These are phyloP conservation scores for Monilinia fructicola DNA, from an alignment of 2,329 filamentous ascomycete species.

Conservation along the genomic window DNA sequence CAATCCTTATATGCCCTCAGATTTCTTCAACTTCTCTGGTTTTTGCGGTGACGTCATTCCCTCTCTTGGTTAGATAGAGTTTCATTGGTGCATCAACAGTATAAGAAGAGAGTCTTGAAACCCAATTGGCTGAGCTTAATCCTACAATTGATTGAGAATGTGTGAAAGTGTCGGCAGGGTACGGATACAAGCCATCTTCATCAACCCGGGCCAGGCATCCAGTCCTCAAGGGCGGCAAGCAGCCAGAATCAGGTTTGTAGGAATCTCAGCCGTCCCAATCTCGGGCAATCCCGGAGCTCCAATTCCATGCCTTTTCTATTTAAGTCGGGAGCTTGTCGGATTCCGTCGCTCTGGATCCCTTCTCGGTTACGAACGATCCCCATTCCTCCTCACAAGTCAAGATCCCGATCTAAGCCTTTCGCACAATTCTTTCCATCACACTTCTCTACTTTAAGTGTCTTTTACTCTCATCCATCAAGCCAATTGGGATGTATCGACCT, in stretches of 20 bases:
- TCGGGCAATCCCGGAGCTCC: not conserved
- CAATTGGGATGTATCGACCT: not conserved
- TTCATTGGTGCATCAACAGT: not conserved
- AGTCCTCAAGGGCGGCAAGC: not conserved
- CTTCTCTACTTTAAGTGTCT: not conserved
- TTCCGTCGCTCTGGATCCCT: not conserved
- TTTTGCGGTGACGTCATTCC: not conserved
- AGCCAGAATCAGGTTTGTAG: not conserved
- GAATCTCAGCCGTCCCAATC: not conserved
- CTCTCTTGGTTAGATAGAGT: not conserved
- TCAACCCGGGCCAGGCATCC: too few relatives aligned
- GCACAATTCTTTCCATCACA: too few relatives aligned
- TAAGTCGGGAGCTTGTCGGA: not conserved
- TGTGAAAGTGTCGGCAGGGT: not conserved
- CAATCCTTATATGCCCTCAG: too few relatives aligned
- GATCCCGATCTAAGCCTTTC: not conserved
- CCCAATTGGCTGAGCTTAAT: not conserved
- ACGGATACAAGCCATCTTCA: not conserved
- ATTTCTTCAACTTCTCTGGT: not conserved
- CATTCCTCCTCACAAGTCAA: too few relatives aligned
- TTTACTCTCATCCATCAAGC: not conserved
- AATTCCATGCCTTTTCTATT: not conserved
- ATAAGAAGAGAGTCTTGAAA: not conserved
- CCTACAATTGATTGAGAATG: fast-evolving
- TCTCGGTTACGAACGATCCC: not conserved